Evolutionary conservation across 148 eudicot genomes (phyloP).

Genomic region (Rhododendron molle): DNA sequence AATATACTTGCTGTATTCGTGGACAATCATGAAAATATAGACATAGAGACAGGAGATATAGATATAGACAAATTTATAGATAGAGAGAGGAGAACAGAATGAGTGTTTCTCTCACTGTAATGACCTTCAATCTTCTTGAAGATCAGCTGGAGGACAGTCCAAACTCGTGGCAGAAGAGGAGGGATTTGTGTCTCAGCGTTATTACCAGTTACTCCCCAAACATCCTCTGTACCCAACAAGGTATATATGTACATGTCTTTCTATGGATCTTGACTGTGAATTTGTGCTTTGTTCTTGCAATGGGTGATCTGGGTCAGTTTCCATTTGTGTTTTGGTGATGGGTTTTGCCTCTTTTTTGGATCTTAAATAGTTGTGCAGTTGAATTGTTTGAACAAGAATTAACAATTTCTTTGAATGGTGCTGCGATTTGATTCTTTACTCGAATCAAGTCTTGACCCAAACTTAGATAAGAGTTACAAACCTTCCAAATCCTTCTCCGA

Average conservation of each 20-base stretch:
- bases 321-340: slow-evolving; percentile 8
- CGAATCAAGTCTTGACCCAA: neutral
- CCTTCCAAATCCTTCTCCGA: neutral
- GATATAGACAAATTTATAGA: neutral
- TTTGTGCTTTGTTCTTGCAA: slow-evolving; percentile 15
- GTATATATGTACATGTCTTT: slow-evolving; percentile 24
- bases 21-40: neutral
- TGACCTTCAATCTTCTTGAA: slow-evolving; percentile 92
- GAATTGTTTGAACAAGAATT: slow-evolving; percentile 4
- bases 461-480: neutral
- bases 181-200: slow-evolving; percentile 81
- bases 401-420: neutral
- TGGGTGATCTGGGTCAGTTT: slow-evolving; percentile 14
- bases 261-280: slow-evolving; percentile 13
- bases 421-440: neutral
- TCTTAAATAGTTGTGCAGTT: neutral
- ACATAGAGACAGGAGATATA: neutral
- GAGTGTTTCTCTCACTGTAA: slow-evolving; percentile 82
- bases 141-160: slow-evolving; percentile 77
- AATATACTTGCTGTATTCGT: neutral
- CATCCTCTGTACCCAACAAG: slow-evolving; percentile 94
- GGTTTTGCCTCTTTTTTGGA: slow-evolving; percentile 13
- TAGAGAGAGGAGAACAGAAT: slow-evolving; percentile 29
- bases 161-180: slow-evolving; percentile 91
- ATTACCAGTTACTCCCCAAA: slow-evolving; percentile 89